Evolutionary conservation across 805 yeast genomes (phyloP).

Genomic region (Starmera caribaea): DNA sequence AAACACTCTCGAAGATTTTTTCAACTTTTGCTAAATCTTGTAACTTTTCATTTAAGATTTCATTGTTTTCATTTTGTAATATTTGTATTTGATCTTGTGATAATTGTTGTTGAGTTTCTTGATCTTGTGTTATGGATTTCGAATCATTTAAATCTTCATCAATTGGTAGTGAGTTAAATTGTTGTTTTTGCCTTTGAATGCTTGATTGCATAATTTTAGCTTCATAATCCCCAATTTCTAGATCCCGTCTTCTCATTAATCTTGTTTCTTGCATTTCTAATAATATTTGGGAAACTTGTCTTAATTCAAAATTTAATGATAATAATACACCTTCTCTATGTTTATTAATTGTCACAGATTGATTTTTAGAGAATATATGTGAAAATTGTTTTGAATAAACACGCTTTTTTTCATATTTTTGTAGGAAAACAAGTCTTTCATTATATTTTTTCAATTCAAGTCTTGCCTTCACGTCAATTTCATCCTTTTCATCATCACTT

Average conservation of each 20-base stretch:
- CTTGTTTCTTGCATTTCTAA: slow-evolving; percentile 17
- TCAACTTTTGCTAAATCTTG: slow-evolving; percentile 52
- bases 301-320: slow-evolving; percentile 12
- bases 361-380: slow-evolving; percentile 6
- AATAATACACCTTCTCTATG: slow-evolving; percentile 14
- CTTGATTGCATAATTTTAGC: slow-evolving; percentile 7
- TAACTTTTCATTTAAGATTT: slow-evolving; percentile 42
- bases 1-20: slow-evolving; percentile 48
- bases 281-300: slow-evolving; percentile 15
- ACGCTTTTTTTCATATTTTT: slow-evolving; percentile 42
- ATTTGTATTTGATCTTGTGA: slow-evolving; percentile 47
- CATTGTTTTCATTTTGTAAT: slow-evolving; percentile 50
- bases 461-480: slow-evolving; percentile 46
- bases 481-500: slow-evolving; percentile 39
- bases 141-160: background rate
- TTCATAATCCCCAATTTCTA: slow-evolving; percentile 10
- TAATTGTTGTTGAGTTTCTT: slow-evolving; percentile 14
- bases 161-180: slow-evolving; percentile 2
- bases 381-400: slow-evolving; percentile 12
- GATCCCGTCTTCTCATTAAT: slow-evolving; percentile 14
- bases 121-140: background rate
- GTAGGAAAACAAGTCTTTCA: slow-evolving; percentile 39
- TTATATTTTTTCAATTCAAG: slow-evolving; percentile 40
- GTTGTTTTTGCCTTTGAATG: slow-evolving; percentile 18
- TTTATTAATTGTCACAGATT: slow-evolving; percentile 8